Percentiles rank a stretch among this genome's conserved stretches.
phyloP scores from a whole-genome alignment of 2,329 filamentous ascomycete species.

The Fusarium dimerum region DNA sequence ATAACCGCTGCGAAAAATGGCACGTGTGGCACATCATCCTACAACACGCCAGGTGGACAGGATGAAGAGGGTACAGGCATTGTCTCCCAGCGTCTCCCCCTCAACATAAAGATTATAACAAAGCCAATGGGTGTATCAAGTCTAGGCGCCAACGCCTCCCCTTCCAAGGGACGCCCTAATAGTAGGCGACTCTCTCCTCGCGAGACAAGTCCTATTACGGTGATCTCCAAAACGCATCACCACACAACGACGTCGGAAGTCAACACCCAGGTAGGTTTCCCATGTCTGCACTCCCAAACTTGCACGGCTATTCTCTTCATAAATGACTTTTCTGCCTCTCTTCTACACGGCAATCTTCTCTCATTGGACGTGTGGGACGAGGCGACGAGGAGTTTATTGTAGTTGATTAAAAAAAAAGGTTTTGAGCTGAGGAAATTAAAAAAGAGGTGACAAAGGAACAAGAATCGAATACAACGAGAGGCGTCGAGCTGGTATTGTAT shows the following conservation, averaged over 20 bases:
- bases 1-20: conserved; percentile 21
- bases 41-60: conserved; percentile 27
- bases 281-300: conserved; percentile 32
- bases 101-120: conserved; percentile 30
- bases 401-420: conserved; percentile 41
- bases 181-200: conserved; percentile 17
- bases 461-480: conserved; percentile 51
- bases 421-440: conserved; percentile 28
- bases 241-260: conserved; percentile 15
- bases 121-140: conserved; percentile 29
- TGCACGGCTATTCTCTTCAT: conserved; percentile 38
- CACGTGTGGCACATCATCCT: conserved; percentile 27
- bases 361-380: conserved; percentile 38
- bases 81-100: conserved; percentile 18
- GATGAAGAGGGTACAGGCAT: conserved; percentile 20
- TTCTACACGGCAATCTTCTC: conserved; percentile 34
- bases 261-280: conserved; percentile 6
- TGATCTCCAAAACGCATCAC: conserved; percentile 21
- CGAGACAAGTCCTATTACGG: conserved; percentile 19
- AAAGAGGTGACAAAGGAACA: conserved; percentile 39
- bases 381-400: conserved; percentile 35
- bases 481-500: conserved; percentile 60
- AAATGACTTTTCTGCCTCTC: conserved; percentile 36
- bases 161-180: conserved; percentile 10
- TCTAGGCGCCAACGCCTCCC: conserved; percentile 21